These are phyloP conservation scores for Podospora sp. DNA, from an alignment of 495 filamentous ascomycete genomes.

Conservation along the genomic window DNA sequence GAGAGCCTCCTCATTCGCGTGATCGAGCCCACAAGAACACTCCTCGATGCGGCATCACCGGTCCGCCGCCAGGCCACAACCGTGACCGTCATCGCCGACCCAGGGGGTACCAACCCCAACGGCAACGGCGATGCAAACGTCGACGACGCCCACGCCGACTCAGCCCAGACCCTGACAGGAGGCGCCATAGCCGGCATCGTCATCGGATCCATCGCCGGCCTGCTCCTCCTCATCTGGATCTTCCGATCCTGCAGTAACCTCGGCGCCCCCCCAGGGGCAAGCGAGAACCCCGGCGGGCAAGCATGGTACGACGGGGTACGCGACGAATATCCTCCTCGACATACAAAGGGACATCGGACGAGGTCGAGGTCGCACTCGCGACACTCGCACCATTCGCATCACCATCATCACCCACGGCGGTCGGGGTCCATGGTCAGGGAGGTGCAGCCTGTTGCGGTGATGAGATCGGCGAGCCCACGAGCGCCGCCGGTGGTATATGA, in stretches of 20 bases:
- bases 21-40: constrained; percentile 10
- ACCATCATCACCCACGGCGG: neutral
- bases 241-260: constrained; percentile 45
- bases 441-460: constrained; percentile 22
- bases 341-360: neutral
- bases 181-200: constrained; percentile 65
- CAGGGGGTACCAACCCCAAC: constrained; percentile 7
- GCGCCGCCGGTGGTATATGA: constrained; percentile 15
- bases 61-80: constrained; percentile 20
- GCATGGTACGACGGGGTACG: constrained; percentile 37
- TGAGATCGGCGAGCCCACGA: constrained; percentile 15
- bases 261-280: constrained; percentile 34
- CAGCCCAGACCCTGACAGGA: constrained; percentile 46
- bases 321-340: constrained; percentile 3
- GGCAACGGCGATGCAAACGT: neutral
- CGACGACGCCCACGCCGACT: constrained; percentile 18
- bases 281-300: constrained; percentile 14
- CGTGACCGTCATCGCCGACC: constrained; percentile 21
- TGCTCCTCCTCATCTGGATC: constrained; percentile 59
- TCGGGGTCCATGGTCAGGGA: constrained; percentile 16
- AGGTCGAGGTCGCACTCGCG: neutral
- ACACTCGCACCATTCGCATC: constrained; percentile 18
- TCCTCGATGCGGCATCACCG: constrained; percentile 7
- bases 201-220: constrained; percentile 59
- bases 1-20: constrained; percentile 14